Evolutionary conservation across 345 rosid genomes (phyloP), one percentile per base, ranked within the genome.

Genomic region (Eutrema japonicum): DNA sequence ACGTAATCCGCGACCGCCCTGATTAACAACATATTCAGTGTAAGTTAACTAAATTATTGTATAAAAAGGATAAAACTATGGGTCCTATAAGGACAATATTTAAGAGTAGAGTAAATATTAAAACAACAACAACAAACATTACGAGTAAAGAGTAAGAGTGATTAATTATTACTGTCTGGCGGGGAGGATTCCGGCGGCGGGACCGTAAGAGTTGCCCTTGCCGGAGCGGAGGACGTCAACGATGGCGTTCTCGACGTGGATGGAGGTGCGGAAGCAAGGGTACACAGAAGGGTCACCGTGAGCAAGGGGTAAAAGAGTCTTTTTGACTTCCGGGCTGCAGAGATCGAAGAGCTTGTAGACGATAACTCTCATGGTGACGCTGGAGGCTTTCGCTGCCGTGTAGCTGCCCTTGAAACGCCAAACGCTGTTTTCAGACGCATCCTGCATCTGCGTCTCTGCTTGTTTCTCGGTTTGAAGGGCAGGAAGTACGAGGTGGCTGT

Each of bases 261-360:
- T 41, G 14, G 80, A 10, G 2, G 92, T 85, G 5, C 84, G 80
- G 64, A 83, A 89, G 78, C 83, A 74, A 4, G 89, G 85, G 66
- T 84, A 86, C 10, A 46, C 70, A 8, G 97, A 84, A 48, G 95
- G 92, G 60, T 91, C 91, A 33, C 97, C 95, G 29, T 83, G 88
- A 9, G 83, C 91, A 3, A 89, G 83, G 22, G 86, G 86, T 29
- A 89, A 41, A 27, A 79, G 68, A 3, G 68, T 4, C 69, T 84
- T 74, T 16, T 57, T 9, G 14, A 82, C 81, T 2, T 81, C 83
- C 2, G 52, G 33, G 59, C 49, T 66, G 54, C 88, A 72, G 10
- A 80, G 83, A 10, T 4, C 82, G 26, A 66, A 49, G 11, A 90
- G 53, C 58, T 43, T 46, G 65, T 29, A 29, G 52, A 84, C 79